phyloP scores from a whole-genome alignment of 805 yeast species.

The Yamadazyma ubonensis region DNA sequence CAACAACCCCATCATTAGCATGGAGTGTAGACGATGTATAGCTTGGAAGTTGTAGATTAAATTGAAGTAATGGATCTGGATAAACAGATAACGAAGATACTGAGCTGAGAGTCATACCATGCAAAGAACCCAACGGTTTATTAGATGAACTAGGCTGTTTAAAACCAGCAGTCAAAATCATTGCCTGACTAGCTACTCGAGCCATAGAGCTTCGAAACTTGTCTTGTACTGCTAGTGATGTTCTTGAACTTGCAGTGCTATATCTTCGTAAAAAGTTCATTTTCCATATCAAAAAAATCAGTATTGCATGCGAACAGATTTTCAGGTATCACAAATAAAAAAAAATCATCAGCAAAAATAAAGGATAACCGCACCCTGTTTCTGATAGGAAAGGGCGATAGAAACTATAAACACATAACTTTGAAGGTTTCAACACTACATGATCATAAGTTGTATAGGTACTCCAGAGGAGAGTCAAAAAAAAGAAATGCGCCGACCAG shows the following conservation, averaged over 20 bases:
- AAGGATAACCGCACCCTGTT: too few species aligned
- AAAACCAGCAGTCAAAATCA: constrained; percentile 41
- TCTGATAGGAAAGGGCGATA: too few species aligned
- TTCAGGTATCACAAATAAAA: too few species aligned
- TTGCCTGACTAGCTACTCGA: constrained; percentile 40
- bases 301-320: too few species aligned
- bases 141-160: constrained; percentile 1
- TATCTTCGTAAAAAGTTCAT: constrained; percentile 5
- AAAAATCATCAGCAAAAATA: too few species aligned
- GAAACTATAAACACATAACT: too few species aligned
- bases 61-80: constrained; percentile 78
- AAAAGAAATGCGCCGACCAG: constrained; percentile 7
- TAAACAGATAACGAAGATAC: constrained; percentile 76
- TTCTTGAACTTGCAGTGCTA: not conserved
- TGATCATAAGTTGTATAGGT: too few species aligned
- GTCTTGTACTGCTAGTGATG: constrained; percentile 2
- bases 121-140: constrained; percentile 25
- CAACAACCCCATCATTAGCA: constrained; percentile 51
- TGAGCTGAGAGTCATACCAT: constrained; percentile 85
- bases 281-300: not conserved
- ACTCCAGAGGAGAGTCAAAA: not conserved
- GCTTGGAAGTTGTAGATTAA: constrained; percentile 85
- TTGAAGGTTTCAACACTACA: too few species aligned
- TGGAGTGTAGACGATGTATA: constrained; percentile 70
- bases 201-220: constrained; percentile 35